Evolutionary conservation across 371 early-diverging fungal genomes (phyloP).

Genomic region (Haplosporangium sp.): DNA sequence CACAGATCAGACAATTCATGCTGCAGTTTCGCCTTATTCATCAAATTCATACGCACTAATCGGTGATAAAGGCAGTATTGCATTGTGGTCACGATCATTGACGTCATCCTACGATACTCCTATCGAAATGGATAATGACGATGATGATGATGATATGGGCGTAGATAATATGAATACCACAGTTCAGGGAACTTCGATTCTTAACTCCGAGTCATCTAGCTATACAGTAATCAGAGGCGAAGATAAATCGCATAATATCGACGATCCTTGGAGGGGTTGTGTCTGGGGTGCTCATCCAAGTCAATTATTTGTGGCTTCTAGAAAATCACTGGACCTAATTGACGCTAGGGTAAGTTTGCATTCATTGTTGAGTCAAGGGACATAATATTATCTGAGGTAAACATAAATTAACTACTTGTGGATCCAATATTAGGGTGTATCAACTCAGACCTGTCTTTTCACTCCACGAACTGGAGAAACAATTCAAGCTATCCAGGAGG

Average conservation of each 20-base stretch:
- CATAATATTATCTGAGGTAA: too few relatives aligned
- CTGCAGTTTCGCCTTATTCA: slow-evolving; percentile 36
- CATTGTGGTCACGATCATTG: slow-evolving; percentile 27
- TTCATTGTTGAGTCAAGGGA: background rate
- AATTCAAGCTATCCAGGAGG: slow-evolving; percentile 39
- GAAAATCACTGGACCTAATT: slow-evolving; percentile 20
- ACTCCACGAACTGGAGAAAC: slow-evolving; percentile 15
- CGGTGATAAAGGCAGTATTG: slow-evolving; percentile 36
- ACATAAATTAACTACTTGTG: background rate
- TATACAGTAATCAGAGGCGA: slow-evolving; percentile 14
- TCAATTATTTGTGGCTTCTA: slow-evolving; percentile 31
- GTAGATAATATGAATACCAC: background rate
- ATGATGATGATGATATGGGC: background rate
- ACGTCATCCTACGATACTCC: background rate
- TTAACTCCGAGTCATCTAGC: too few relatives aligned
- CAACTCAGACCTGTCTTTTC: slow-evolving; percentile 17
- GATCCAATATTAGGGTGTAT: slow-evolving; percentile 9
- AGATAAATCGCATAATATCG: background rate
- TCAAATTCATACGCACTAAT: slow-evolving; percentile 40
- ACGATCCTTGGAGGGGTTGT: slow-evolving; percentile 41
- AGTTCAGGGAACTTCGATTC: background rate
- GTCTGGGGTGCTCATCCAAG: slow-evolving; percentile 42
- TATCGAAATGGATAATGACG: background rate
- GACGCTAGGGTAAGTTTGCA: slow-evolving; percentile 35
- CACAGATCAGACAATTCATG: slow-evolving; percentile 39